phyloP scores from a whole-genome alignment of 1,284 basidiomycete species.

The Melampsora americana region DNA sequence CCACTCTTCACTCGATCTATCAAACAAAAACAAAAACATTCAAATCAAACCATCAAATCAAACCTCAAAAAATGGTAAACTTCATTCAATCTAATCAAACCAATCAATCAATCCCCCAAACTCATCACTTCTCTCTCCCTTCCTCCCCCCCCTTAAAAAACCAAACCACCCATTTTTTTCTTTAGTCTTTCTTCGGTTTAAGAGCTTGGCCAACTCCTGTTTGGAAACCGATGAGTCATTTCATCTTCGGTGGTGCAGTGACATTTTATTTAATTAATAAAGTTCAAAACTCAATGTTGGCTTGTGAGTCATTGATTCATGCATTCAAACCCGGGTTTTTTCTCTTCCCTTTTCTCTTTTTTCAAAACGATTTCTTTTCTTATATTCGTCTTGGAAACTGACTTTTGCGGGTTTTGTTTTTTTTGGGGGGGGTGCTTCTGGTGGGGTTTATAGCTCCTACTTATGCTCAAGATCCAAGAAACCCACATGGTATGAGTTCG shows the following conservation, averaged over 20 bases:
- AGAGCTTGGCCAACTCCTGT: conserved; percentile 37
- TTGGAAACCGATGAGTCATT: conserved; percentile 39
- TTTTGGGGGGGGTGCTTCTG: neutral
- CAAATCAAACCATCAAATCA: too few relatives aligned
- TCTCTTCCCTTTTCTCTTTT: neutral
- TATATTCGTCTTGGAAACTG: neutral
- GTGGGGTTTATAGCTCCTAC: conserved; percentile 9
- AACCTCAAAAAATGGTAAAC: too few relatives aligned
- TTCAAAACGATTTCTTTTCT: too few relatives aligned
- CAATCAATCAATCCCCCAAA: too few relatives aligned
- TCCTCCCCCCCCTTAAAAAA: too few relatives aligned
- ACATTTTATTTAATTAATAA: conserved; percentile 37
- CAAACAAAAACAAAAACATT: too few relatives aligned
- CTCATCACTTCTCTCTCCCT: too few relatives aligned
- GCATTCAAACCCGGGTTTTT: too few relatives aligned
- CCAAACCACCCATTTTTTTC: too few relatives aligned
- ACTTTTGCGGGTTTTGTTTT: neutral
- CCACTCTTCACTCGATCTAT: too few relatives aligned
- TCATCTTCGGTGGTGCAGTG: conserved; percentile 31
- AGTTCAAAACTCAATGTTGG: conserved; percentile 34
- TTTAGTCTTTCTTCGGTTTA: conserved; percentile 38
- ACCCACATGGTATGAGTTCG: too few relatives aligned
- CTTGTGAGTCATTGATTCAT: conserved; percentile 40
- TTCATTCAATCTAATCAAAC: too few relatives aligned
- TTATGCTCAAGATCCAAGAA: conserved; percentile 39